phyloP scores from a whole-genome alignment of 768 basidiomycete species.

The Cystobasidium ongulense region DNA sequence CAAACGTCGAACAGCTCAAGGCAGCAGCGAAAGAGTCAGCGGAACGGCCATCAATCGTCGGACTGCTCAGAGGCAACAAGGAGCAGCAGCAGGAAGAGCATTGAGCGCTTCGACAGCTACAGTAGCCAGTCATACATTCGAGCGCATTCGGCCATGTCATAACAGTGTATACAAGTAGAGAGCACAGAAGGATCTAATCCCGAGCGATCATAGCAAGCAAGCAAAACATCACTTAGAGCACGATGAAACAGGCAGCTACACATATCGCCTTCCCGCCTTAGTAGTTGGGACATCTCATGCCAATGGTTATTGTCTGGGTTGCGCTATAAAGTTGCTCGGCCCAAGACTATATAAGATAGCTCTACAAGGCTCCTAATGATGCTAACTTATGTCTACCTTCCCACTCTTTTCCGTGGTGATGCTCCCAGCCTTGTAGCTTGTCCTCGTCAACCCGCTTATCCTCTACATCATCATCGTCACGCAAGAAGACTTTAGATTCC shows the following conservation, averaged over 20 bases:
- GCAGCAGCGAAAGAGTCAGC: conserved; percentile 1
- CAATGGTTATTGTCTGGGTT: not conserved
- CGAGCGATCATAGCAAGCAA: not conserved
- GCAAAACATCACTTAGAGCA: no score
- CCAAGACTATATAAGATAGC: not conserved
- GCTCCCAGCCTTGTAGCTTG: conserved; percentile 22
- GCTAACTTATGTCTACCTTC: not conserved
- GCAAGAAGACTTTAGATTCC: conserved; percentile 50
- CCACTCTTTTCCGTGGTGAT: not conserved
- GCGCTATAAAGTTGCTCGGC: no score
- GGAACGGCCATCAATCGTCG: not conserved
- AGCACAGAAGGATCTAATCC: not conserved
- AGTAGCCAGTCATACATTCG: not conserved
- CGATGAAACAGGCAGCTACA: no score
- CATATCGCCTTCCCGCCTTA: not conserved
- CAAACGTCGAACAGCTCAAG: conserved; percentile 32
- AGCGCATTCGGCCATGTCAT: not conserved
- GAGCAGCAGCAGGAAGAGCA: conserved; percentile 15
- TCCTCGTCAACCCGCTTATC: conserved; percentile 45
- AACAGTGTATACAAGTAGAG: not conserved
- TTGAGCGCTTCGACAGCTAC: not conserved
- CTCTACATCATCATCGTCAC: conserved; percentile 48
- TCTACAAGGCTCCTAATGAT: not conserved
- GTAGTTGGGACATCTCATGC: not conserved
- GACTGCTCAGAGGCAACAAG: not conserved